Conservation (phyloP, 1,284 basidiomycete genomes). For the Phlebopus sp. region DNA sequence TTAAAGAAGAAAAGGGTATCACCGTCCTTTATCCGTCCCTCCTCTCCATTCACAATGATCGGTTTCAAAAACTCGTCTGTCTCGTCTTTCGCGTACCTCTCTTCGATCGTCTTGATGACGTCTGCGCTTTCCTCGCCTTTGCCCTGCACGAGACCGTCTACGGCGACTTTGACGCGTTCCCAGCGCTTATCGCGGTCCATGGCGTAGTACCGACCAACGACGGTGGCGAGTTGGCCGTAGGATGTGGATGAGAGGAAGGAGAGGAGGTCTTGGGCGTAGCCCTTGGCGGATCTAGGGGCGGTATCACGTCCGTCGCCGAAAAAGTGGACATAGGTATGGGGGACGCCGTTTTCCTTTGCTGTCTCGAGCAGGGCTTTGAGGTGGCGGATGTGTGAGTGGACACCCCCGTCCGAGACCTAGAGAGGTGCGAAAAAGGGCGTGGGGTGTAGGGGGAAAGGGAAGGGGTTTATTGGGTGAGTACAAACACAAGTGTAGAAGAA, state of each 20-base stretch:
- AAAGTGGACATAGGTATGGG: slow-evolving; percentile 86
- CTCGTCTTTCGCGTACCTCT: slow-evolving; percentile 74
- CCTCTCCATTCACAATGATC: slow-evolving; percentile 78
- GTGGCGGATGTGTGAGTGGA: slow-evolving; percentile 90
- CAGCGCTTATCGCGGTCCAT: slow-evolving; percentile 96
- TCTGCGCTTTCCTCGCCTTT: slow-evolving; percentile 66
- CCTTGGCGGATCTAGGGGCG: slow-evolving; percentile 72
- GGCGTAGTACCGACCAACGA: slow-evolving; percentile 88
- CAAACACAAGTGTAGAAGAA: no score
- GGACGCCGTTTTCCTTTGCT: slow-evolving; percentile 80
- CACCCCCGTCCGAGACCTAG: slow-evolving; percentile 87
- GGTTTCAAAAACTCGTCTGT: slow-evolving; percentile 95
- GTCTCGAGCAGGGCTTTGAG: slow-evolving; percentile 84
- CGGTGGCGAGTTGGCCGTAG: slow-evolving; percentile 73
- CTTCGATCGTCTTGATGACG: slow-evolving; percentile 65
- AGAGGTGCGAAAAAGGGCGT: neutral
- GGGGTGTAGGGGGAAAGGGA: no score
- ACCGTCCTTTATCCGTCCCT: slow-evolving; percentile 73
- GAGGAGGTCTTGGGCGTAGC: slow-evolving; percentile 72
- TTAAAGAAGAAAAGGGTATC: slow-evolving; percentile 94
- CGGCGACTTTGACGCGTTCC: slow-evolving; percentile 86
- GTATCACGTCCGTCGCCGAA: slow-evolving; percentile 91
- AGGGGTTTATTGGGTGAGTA: no score
- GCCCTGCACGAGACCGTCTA: slow-evolving; percentile 79
- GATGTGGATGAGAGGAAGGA: slow-evolving; percentile 77